Evolutionary conservation across 176 grass and related monocot species (phyloP), one percentile per base, ranked within the genome.

Genomic region (Carex pumila): DNA sequence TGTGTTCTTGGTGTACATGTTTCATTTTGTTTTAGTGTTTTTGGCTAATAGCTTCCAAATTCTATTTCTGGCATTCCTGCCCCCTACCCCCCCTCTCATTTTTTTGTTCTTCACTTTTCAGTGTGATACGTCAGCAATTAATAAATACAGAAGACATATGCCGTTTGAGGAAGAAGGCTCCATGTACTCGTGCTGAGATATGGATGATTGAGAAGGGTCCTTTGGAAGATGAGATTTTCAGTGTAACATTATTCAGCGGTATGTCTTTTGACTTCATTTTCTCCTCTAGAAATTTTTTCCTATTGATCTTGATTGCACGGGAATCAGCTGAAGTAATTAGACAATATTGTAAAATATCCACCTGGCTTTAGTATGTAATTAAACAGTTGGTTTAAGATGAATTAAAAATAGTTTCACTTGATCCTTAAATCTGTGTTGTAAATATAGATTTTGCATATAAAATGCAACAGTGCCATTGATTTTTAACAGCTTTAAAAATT

Each of bases 121-220:
- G 97, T 85, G 92, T 85, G 68, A 99, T 99, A 85, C 77, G 97
- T 21, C 97, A 99, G 82, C 97, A 99, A 83, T 87, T 99, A 85
- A 91, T 99, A 78, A 99, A 84, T 89, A 94, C 93, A 45, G 93
- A 96, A 77, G 97, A 99, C 81, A 94, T 99, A 94, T 83, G 90
- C 32, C 93, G 97, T 54, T 79, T 99, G 79, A 90, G 97, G 31
- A 99, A 92, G 88, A 99, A 99, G 87, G 97, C 97, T 88, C 97
- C 97, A 36, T 99, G 97, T 65, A 96, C 97, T 67, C 93, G 97
- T 85, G 88, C 91, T 80, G 97, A 99, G 88, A 94, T 99, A 88
- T 99, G 93, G 97, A 91, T 96, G 81, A 95, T 99, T 19, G 88
- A 94, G 85, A 99, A 96, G 86, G 91, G 91, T 90, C 91, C 88